phyloP scores from a whole-genome alignment of 169 alveolate genomes.

The Plasmodium yoelii region DNA sequence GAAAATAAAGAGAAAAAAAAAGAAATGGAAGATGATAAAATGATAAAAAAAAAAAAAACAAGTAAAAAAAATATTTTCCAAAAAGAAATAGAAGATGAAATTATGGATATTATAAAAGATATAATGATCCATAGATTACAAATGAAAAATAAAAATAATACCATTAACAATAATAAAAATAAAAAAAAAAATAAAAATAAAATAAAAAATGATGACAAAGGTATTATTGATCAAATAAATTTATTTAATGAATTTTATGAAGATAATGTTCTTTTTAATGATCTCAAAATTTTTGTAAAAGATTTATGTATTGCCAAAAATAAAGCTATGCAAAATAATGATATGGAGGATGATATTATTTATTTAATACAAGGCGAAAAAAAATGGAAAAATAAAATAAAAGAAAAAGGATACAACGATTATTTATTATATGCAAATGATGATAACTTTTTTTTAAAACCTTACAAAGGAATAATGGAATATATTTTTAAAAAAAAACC shows the following conservation, averaged over 20 bases:
- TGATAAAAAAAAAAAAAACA: background rate
- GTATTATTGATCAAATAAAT: background rate
- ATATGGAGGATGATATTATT: conserved; percentile 5
- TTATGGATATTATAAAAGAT: background rate
- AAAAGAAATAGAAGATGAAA: conserved; percentile 3
- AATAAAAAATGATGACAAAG: conserved; percentile 1
- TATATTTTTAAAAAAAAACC: conserved; percentile 7
- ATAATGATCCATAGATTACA: conserved; percentile 16
- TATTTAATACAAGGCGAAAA: conserved; percentile 40
- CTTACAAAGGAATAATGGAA: conserved; percentile 62
- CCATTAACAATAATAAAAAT: background rate
- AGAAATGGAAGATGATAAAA: conserved; percentile 1
- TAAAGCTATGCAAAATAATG: conserved; percentile 31
- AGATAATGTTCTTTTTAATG: conserved; percentile 48
- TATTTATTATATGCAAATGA: conserved; percentile 55
- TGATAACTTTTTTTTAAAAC: conserved; percentile 27
- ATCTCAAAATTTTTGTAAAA: conserved; percentile 44
- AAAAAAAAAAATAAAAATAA: conserved; percentile 13
- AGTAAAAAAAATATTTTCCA: conserved; percentile 7
- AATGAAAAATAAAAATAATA: conserved; percentile 23
- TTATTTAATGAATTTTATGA: conserved; percentile 12
- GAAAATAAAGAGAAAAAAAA: background rate
- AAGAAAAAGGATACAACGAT: conserved; percentile 8
- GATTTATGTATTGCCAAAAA: conserved; percentile 65
- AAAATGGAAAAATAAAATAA: background rate